Conservation (phyloP, 2,329 filamentous ascomycete genomes). For the Cadophora sp. region DNA sequence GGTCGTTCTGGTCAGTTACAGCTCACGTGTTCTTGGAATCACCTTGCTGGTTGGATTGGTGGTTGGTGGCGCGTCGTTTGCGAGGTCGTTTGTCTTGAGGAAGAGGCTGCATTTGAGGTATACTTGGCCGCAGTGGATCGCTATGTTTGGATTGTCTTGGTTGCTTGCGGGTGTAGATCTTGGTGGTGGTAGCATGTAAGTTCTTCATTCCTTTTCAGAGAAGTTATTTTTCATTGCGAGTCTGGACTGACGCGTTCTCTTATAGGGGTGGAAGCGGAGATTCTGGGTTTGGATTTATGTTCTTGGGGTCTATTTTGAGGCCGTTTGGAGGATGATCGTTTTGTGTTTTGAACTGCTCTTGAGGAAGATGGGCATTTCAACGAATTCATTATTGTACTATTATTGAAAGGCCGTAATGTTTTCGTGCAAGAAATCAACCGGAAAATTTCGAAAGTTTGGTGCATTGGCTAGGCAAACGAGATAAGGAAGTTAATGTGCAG, state of each 20-base stretch:
- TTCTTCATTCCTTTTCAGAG: not conserved
- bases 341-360: not conserved
- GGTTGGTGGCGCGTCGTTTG: not conserved
- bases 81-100: not conserved
- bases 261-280: not conserved
- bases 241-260: not conserved
- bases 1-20: conserved; percentile 7
- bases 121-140: conserved; percentile 11
- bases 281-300: not conserved
- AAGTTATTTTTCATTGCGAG: not conserved
- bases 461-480: no score
- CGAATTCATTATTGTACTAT: no score
- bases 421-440: no score
- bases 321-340: not conserved
- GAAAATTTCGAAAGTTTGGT: no score
- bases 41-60: not conserved
- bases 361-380: no score
- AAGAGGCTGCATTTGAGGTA: conserved; percentile 15
- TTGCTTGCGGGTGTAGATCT: conserved; percentile 10
- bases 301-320: not conserved
- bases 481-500: no score
- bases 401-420: no score
- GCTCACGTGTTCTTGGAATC: conserved; percentile 5
- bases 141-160: conserved; percentile 13
- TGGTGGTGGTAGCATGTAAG: not conserved